phyloP scores from a whole-genome alignment of 208 protist species.

The Leishmania lainsoni region DNA sequence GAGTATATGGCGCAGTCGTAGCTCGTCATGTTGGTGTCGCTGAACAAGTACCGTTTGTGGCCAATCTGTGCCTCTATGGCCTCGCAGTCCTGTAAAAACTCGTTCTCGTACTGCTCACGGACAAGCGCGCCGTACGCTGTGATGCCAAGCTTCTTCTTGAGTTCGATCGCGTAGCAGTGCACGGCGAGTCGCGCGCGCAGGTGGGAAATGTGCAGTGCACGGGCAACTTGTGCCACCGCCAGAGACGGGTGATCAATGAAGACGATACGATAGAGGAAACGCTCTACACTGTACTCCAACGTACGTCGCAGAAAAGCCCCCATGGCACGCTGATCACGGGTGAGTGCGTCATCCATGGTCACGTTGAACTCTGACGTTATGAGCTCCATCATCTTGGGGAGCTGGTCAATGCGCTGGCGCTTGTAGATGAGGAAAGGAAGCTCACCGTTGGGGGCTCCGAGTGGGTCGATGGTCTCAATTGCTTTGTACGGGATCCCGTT shows the following conservation, averaged over 20 bases:
- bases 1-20: conserved; percentile 78
- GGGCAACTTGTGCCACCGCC: conserved; percentile 38
- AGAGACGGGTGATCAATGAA: conserved; percentile 43
- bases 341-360: conserved; percentile 44
- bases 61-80: conserved; percentile 56
- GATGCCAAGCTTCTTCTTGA: conserved; percentile 26
- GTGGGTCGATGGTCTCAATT: conserved; percentile 40
- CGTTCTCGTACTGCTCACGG: conserved; percentile 54
- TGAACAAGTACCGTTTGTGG: conserved; percentile 45
- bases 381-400: conserved; percentile 43
- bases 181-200: conserved; percentile 39
- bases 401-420: conserved; percentile 29
- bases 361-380: conserved; percentile 43
- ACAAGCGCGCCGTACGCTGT: conserved; percentile 44
- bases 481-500: conserved; percentile 58
- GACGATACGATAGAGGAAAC: conserved; percentile 45
- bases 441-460: conserved; percentile 34
- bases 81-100: conserved; percentile 47
- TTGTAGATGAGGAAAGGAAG: conserved; percentile 60
- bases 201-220: conserved; percentile 38
- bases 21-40: conserved; percentile 37
- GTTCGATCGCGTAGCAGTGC: conserved; percentile 27
- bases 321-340: conserved; percentile 40
- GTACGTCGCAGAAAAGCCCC: conserved; percentile 44
- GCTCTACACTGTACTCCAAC: conserved; percentile 48